Evolutionary conservation across 768 basidiomycete genomes (phyloP), one percentile per base, ranked within the genome.

Genomic region (Trametes meyenii): DNA sequence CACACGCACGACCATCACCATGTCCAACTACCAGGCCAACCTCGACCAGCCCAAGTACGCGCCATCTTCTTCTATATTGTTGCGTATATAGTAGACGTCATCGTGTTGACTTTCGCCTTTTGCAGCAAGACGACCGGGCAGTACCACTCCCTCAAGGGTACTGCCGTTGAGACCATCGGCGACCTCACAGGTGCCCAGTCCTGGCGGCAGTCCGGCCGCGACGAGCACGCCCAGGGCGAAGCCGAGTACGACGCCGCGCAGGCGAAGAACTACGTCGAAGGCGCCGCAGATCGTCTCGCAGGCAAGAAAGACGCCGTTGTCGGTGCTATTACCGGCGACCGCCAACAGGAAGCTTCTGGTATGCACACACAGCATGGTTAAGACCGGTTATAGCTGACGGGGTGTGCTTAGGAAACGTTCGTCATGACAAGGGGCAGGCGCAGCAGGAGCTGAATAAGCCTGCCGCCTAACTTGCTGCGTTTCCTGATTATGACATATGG

Each of bases 271-370:
- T 86, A 79, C 63, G 77, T 70, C 5, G 78, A 85, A 50, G 85
- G 85, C 21, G 69, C 72, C 0, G 10, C 69, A 4, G 85, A 86
- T 58, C 78, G 77, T 56, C 40, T 79, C 3, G 69, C 65, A 1
- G 85, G 85, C 38, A 83, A 84, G 73, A 81, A 82, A 60, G 84
- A 86, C 55, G 68, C 81, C 50, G 72, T 86, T 33, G 75, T 83
- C 33, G 85, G 85, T 35, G 81, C 85, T 7, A 63, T 87, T 48
- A 78, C 74, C 19, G 85, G 84, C 24, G 86, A 86, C 70, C 75
- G 78, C 64, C 42, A 71, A 19, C 81, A 85, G 69, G 77, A 87
- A 70, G 56, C 63, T 10, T 13, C 75, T n/a, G 85, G 85, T 83
- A 58, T 54, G 75, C 66, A 10, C 19, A 2, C 19, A 10, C 17